Percentiles rank a stretch among this genome's conserved stretches.
Evolutionary conservation across 345 rosid species (phyloP).

Genomic region (Psidium friedrichsthalianum): DNA sequence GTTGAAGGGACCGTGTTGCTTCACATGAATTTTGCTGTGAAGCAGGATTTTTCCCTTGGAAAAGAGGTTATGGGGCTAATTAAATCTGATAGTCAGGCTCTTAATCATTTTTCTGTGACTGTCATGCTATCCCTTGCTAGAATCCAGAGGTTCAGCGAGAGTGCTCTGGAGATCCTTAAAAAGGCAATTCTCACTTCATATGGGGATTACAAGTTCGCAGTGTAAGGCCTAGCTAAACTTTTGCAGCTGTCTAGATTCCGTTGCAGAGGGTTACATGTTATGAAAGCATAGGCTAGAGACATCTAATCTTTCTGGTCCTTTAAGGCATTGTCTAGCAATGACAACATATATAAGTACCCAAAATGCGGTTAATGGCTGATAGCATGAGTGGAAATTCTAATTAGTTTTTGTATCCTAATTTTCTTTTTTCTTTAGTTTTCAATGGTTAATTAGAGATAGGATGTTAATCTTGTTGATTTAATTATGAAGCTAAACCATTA

Average conservation of each 20-base stretch:
- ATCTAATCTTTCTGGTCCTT: background rate
- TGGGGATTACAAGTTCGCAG: slow-evolving; percentile 43
- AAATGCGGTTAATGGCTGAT: background rate
- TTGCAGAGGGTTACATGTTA: background rate
- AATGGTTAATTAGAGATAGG: background rate
- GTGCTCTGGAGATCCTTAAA: slow-evolving; percentile 35
- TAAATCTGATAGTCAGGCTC: slow-evolving; percentile 39
- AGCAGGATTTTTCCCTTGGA: slow-evolving; percentile 81
- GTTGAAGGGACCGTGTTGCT: slow-evolving; percentile 77
- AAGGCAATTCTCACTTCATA: slow-evolving; percentile 49
- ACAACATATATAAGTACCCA: background rate
- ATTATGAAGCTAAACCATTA: background rate
- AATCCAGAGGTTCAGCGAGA: slow-evolving; percentile 55
- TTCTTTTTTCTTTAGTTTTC: background rate
- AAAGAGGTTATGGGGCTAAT: slow-evolving; percentile 59
- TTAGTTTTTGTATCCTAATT: background rate
- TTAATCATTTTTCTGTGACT: slow-evolving; percentile 61
- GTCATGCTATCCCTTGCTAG: slow-evolving; percentile 68
- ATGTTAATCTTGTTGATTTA: background rate
- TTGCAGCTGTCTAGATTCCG: background rate
- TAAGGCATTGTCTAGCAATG: background rate
- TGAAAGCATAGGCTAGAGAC: background rate
- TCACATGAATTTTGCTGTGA: slow-evolving; percentile 79
- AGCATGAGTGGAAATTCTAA: background rate
- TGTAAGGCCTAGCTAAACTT: slow-evolving; percentile 17